Conservation (phyloP, 2,329 filamentous ascomycete species). For the Falciphora oryzae region DNA sequence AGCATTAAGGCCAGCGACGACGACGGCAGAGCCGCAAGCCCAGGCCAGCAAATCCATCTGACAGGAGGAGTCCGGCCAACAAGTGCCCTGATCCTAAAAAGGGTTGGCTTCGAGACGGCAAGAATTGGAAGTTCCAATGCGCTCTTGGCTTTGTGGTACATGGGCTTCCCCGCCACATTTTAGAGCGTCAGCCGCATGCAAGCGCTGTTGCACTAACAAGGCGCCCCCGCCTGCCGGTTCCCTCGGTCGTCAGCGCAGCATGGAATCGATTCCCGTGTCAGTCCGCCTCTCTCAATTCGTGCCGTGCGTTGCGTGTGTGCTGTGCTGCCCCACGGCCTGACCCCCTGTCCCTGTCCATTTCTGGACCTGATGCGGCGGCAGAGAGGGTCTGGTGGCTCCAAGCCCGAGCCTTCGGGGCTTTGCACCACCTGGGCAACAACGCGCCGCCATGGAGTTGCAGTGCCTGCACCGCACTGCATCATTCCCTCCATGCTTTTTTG, state of each 20-base stretch:
- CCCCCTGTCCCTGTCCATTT: not conserved
- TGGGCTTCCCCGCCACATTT: conserved; percentile 4
- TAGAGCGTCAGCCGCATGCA: not conserved
- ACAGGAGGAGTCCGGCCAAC: too few species aligned
- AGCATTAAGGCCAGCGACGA: too few species aligned
- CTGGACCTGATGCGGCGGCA: not conserved
- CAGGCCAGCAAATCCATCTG: too few species aligned
- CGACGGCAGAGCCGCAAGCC: too few species aligned
- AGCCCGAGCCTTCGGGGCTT: not conserved
- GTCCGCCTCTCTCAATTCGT: too few species aligned
- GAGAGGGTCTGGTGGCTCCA: not conserved
- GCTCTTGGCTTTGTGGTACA: not conserved
- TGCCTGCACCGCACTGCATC: not conserved
- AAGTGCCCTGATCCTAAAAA: too few species aligned
- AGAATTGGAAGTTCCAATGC: not conserved
- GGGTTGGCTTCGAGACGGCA: too few species aligned
- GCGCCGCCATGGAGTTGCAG: not conserved
- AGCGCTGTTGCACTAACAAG: conserved; percentile 1
- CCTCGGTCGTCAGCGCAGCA: not conserved
- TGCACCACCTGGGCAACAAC: not conserved
- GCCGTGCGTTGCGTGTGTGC: not conserved
- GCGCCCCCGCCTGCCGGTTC: conserved; percentile 7
- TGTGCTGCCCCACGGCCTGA: not conserved
- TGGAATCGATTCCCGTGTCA: too few species aligned
- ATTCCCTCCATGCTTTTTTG: not conserved